phyloP scores from a whole-genome alignment of 2,329 filamentous ascomycete species.

The Ceratocystis lukuohia region DNA sequence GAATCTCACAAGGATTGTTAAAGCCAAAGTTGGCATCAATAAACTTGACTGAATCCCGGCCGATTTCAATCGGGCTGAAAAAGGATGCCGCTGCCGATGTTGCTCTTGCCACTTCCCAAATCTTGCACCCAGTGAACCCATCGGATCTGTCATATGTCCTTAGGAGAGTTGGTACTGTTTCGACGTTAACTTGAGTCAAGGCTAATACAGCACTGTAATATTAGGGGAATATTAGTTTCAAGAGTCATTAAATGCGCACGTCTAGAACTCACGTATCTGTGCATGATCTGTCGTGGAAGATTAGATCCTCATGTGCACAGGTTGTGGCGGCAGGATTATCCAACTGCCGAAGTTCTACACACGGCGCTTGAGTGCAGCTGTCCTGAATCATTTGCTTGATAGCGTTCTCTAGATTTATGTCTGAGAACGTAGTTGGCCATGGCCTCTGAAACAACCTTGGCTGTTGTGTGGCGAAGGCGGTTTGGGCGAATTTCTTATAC shows the following conservation, averaged over 20 bases:
- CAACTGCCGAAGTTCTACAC: background rate
- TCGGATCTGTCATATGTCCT: slow-evolving; percentile 23
- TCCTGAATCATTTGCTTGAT: background rate
- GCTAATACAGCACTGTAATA: background rate
- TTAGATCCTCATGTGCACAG: background rate
- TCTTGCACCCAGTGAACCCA: slow-evolving; percentile 22
- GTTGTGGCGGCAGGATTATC: background rate
- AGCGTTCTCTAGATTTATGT: background rate
- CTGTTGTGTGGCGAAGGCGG: background rate
- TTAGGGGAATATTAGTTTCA: background rate
- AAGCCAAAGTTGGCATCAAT: slow-evolving; percentile 25
- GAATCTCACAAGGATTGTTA: slow-evolving; percentile 26
- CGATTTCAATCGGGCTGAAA: slow-evolving; percentile 25
- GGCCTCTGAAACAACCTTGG: background rate
- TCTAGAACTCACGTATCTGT: background rate
- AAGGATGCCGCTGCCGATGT: slow-evolving; percentile 25
- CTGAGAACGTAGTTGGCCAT: background rate
- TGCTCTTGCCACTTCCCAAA: slow-evolving; percentile 26
- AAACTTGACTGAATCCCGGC: slow-evolving; percentile 23
- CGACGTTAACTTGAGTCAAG: background rate
- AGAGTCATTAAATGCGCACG: background rate
- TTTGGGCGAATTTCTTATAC: background rate
- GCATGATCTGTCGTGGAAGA: background rate
- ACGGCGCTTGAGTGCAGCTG: background rate
- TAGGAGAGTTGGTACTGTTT: slow-evolving; percentile 22